Percentiles rank a stretch among this genome's conserved stretches.
phyloP scores from a whole-genome alignment of 1,139 yeast species.

The Saccharomyces hybrid region DNA sequence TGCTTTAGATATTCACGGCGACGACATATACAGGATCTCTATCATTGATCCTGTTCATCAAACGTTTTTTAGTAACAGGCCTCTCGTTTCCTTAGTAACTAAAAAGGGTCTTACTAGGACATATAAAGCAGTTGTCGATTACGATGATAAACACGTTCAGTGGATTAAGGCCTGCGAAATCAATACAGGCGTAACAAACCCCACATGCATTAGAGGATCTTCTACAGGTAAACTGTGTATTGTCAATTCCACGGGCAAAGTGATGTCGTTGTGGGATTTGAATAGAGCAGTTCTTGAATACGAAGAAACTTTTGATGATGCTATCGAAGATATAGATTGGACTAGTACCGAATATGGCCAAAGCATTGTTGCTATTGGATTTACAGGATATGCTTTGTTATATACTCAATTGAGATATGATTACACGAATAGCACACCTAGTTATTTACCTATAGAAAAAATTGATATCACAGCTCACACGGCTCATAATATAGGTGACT shows the following conservation, averaged over 20 bases:
- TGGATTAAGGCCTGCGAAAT: constrained; percentile 50
- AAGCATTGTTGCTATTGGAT: constrained; percentile 76
- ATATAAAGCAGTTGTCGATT: constrained; percentile 38
- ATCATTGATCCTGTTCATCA: constrained; percentile 64
- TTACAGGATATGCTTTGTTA: constrained; percentile 50
- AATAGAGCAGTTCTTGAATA: constrained; percentile 63
- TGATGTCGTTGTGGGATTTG: constrained; percentile 71
- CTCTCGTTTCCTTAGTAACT: constrained; percentile 54
- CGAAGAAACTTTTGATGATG: constrained; percentile 35
- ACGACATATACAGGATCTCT: constrained; percentile 42
- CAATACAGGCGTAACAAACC: constrained; percentile 48
- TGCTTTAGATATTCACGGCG: constrained; percentile 11
- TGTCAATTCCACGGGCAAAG: constrained; percentile 45
- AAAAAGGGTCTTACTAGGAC: constrained; percentile 48
- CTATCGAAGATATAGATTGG: constrained; percentile 49
- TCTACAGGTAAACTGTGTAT: constrained; percentile 70
- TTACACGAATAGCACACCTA: constrained; percentile 71
- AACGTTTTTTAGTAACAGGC: constrained; percentile 35
- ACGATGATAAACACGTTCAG: constrained; percentile 23
- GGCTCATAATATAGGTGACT: constrained; percentile 77
- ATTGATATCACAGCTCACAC: constrained; percentile 68
- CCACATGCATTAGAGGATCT: constrained; percentile 60
- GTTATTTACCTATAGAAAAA: constrained; percentile 68
- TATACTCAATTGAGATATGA: constrained; percentile 83
- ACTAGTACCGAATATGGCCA: constrained; percentile 62